phyloP scores from a whole-genome alignment of 2,329 filamentous ascomycete genomes.

The Stachybotrys chlorohalonatus region DNA sequence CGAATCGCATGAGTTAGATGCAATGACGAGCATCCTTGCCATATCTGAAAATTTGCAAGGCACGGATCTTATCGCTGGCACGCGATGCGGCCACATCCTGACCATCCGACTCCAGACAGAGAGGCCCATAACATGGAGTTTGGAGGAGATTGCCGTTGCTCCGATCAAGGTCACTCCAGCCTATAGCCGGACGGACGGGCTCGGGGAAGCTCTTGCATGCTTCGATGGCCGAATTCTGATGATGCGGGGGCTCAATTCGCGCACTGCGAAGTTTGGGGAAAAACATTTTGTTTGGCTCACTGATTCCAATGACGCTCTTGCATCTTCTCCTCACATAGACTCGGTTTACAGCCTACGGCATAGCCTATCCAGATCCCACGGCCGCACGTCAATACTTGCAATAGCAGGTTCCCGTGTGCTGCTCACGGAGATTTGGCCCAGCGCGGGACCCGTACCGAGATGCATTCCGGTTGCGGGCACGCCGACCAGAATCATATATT shows the following conservation, averaged over 20 bases:
- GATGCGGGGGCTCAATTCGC: slow-evolving; percentile 26
- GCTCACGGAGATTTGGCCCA: slow-evolving; percentile 40
- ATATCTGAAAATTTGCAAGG: slow-evolving; percentile 16
- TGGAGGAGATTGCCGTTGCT: slow-evolving; percentile 25
- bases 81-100: slow-evolving; percentile 42
- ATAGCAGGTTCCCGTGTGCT: slow-evolving; percentile 41
- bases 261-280: slow-evolving; percentile 21
- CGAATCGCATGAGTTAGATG: slow-evolving; percentile 18
- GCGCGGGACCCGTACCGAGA: slow-evolving; percentile 38
- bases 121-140: slow-evolving; percentile 13
- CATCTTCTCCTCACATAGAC: slow-evolving; percentile 37
- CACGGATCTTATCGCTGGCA: slow-evolving; percentile 33
- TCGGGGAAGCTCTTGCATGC: slow-evolving; percentile 29
- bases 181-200: slow-evolving; percentile 12
- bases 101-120: slow-evolving; percentile 21
- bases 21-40: slow-evolving; percentile 36
- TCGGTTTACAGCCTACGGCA: slow-evolving; percentile 33
- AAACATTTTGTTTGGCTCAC: slow-evolving; percentile 42
- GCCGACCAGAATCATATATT: slow-evolving; percentile 46
- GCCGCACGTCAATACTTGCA: slow-evolving; percentile 37
- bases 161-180: slow-evolving; percentile 24
- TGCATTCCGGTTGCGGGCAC: slow-evolving; percentile 37
- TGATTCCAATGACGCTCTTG: slow-evolving; percentile 35
- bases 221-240: slow-evolving; percentile 39
- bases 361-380: slow-evolving; percentile 26